phyloP scores from a whole-genome alignment of 2,329 filamentous ascomycete species.

The Aspergillus calidoustus region DNA sequence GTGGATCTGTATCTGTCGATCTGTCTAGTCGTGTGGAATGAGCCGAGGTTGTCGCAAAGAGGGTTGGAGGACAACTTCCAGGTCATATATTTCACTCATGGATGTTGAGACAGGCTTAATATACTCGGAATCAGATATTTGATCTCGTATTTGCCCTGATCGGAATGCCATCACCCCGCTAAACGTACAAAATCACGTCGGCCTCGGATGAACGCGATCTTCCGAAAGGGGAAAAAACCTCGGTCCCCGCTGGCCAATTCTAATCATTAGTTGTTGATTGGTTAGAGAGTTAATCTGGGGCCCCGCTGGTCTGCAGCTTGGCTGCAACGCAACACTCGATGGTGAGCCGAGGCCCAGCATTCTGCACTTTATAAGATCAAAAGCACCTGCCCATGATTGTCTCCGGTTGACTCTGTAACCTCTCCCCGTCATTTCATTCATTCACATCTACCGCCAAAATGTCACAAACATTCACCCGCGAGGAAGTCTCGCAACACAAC shows the following conservation, averaged over 20 bases:
- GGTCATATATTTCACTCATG: no score
- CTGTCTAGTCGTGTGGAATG: no score
- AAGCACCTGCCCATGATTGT: no score
- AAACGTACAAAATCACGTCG: not conserved
- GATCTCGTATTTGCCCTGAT: no score
- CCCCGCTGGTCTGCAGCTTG: not conserved
- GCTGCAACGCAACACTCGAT: not conserved
- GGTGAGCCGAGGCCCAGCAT: not conserved
- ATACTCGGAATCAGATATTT: no score
- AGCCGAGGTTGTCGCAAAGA: no score
- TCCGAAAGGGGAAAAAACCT: slow-evolving; percentile 22
- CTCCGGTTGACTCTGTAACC: not conserved
- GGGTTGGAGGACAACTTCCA: no score
- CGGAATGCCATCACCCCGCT: no score
- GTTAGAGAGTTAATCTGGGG: not conserved
- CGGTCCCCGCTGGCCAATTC: slow-evolving; percentile 11
- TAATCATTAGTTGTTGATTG: slow-evolving; percentile 25
- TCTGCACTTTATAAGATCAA: not conserved
- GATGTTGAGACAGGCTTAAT: no score
- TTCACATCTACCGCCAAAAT: slow-evolving; percentile 15
- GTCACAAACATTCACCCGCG: slow-evolving; percentile 49
- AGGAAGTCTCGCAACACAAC: slow-evolving; percentile 75
- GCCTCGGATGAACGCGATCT: not conserved
- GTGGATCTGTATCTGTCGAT: no score
- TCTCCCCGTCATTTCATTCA: not conserved